Evolutionary conservation across 1,284 basidiomycete genomes (phyloP).

Genomic region (Schizophyllum commune): DNA sequence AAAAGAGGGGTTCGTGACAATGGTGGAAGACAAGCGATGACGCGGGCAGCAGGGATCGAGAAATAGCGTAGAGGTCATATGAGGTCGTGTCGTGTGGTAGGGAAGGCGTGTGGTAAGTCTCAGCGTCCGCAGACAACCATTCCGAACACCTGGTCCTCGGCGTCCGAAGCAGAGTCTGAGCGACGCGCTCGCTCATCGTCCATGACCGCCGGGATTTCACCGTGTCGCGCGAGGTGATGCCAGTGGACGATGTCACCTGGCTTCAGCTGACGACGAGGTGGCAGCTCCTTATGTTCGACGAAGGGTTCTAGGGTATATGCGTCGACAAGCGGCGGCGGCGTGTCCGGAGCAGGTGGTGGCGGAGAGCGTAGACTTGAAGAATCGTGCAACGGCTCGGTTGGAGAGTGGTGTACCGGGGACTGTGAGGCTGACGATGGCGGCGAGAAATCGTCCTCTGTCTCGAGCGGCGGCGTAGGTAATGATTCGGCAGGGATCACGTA

Average conservation of each 20-base stretch:
- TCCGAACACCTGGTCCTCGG: too few relatives aligned
- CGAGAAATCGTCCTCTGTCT: conserved; percentile 23
- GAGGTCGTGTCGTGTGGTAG: too few relatives aligned
- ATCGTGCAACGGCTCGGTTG: conserved; percentile 6
- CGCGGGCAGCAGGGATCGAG: too few relatives aligned
- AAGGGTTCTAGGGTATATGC: conserved; percentile 2
- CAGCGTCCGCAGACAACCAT: too few relatives aligned
- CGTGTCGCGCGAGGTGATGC: conserved; percentile 67
- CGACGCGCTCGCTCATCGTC: conserved; percentile 51
- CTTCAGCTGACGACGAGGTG: conserved; percentile 34
- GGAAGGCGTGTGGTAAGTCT: too few relatives aligned
- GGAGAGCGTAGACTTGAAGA: conserved; percentile 2
- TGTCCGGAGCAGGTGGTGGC: conserved; percentile 15
- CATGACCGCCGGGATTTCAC: conserved; percentile 62
- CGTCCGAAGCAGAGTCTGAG: too few relatives aligned
- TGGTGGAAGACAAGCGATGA: too few relatives aligned
- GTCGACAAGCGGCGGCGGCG: conserved; percentile 10
- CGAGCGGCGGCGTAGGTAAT: conserved; percentile 33
- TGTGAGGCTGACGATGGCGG: conserved; percentile 19
- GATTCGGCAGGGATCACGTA: conserved; percentile 23
- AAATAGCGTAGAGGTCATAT: too few relatives aligned
- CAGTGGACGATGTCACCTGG: conserved; percentile 69
- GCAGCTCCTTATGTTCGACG: conserved; percentile 15
- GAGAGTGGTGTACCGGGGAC: conserved; percentile 14
- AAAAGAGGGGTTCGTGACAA: too few relatives aligned